These are phyloP conservation scores for Hymenoscyphus repandus DNA, from an alignment of 2,329 filamentous ascomycete species.

Conservation along the genomic window DNA sequence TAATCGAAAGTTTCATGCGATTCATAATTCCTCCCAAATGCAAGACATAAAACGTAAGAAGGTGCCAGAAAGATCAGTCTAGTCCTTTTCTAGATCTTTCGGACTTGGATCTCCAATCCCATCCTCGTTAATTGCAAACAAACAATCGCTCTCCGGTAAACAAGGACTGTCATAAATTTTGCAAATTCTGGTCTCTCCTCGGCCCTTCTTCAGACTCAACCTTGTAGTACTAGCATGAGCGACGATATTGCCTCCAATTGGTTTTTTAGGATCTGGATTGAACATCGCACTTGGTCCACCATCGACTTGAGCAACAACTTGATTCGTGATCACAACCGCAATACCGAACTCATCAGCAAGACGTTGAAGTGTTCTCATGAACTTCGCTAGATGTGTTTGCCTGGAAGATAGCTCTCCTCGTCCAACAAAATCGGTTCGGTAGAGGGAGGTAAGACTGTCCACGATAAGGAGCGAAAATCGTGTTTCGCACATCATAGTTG, in stretches of 20 bases:
- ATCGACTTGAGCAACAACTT: slow-evolving; percentile 97
- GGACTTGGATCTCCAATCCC: slow-evolving; percentile 93
- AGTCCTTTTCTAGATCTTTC: slow-evolving; percentile 88
- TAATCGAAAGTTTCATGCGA: slow-evolving; percentile 11
- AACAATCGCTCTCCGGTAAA: slow-evolving; percentile 88
- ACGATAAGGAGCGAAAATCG: slow-evolving; percentile 94
- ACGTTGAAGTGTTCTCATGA: slow-evolving; percentile 78
- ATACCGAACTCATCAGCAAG: slow-evolving; percentile 85
- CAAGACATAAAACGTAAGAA: neutral
- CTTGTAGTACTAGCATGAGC: slow-evolving; percentile 94
- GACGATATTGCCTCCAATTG: slow-evolving; percentile 97
- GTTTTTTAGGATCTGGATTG: slow-evolving; percentile 98
- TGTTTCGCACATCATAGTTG: slow-evolving; percentile 99
- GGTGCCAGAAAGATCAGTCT: slow-evolving; percentile 1
- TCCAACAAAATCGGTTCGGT: slow-evolving; percentile 95
- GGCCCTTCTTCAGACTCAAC: slow-evolving; percentile 90
- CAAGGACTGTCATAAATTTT: slow-evolving; percentile 99
- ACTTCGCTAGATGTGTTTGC: slow-evolving; percentile 83
- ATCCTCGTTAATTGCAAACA: slow-evolving; percentile 96
- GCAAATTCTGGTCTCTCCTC: slow-evolving; percentile 91
- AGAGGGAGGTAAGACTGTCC: slow-evolving; percentile 91
- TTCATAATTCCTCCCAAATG: neutral
- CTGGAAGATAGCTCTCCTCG: slow-evolving; percentile 92
- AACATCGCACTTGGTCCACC: slow-evolving; percentile 97
- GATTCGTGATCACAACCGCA: slow-evolving; percentile 96